A percentile compares a stretch with the other conserved stretches of the same genome.
These are phyloP conservation scores for Xylaria sp. DNA, from an alignment of 2,329 filamentous ascomycete species.

Conservation along the genomic window DNA sequence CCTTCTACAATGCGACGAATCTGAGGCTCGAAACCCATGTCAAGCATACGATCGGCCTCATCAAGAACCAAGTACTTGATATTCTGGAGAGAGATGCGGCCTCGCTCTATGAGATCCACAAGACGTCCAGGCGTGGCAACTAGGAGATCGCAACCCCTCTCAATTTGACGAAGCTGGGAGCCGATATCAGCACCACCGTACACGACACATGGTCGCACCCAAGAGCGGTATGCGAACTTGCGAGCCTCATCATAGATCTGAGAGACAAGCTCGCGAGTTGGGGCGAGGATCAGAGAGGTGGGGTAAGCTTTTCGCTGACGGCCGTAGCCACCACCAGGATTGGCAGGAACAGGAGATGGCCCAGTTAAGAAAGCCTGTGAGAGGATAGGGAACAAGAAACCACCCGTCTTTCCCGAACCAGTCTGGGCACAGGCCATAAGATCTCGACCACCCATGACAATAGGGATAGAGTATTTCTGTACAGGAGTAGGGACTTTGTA, in stretches of 20 bases:
- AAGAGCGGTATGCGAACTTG: slow-evolving; percentile 98
- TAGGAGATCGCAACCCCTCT: slow-evolving; percentile 94
- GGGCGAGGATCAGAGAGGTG: slow-evolving; percentile 93
- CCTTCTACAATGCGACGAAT: slow-evolving; percentile 98
- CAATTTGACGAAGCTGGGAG: slow-evolving; percentile 96
- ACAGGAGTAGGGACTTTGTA: slow-evolving; percentile 98
- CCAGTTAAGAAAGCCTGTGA: slow-evolving; percentile 96
- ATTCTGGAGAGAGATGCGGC: slow-evolving; percentile 95
- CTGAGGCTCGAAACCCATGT: slow-evolving; percentile 99
- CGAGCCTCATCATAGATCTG: slow-evolving; percentile 98
- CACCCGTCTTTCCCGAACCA: slow-evolving; percentile 99
- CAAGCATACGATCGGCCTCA: slow-evolving; percentile 99
- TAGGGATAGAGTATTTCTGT: slow-evolving; percentile 99
- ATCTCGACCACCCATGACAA: slow-evolving; percentile 97
- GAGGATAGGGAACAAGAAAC: slow-evolving; percentile 98
- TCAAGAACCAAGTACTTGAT: slow-evolving; percentile 99
- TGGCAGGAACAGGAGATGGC: slow-evolving; percentile 75
- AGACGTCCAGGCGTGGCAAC: slow-evolving; percentile 97
- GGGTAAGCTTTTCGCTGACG: slow-evolving; percentile 98
- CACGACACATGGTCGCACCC: slow-evolving; percentile 97
- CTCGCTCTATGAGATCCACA: slow-evolving; percentile 97
- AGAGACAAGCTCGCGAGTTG: slow-evolving; percentile 97
- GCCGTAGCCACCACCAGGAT: slow-evolving; percentile 76
- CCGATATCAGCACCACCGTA: slow-evolving; percentile 99
- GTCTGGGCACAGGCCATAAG: slow-evolving; percentile 99